These are phyloP conservation scores for Sideroxylon spinosum DNA, from an alignment of 179 eudicot genomes.

Conservation along the genomic window DNA sequence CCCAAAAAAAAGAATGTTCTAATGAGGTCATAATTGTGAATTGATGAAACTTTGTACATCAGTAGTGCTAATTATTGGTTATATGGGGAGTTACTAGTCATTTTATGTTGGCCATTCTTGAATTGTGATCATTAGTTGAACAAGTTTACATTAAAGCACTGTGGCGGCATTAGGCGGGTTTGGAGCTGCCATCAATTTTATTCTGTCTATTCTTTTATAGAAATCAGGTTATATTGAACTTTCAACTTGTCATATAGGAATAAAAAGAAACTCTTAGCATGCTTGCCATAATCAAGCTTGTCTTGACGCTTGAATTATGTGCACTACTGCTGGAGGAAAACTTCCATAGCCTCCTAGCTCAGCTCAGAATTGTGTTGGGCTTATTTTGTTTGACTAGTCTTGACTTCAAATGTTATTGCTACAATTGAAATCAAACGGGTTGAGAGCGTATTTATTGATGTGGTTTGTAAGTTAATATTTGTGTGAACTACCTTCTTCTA, in stretches of 20 bases:
- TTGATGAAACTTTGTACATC: too few relatives aligned
- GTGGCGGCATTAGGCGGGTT: too few relatives aligned
- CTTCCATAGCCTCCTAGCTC: not conserved
- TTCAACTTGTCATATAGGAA: not conserved
- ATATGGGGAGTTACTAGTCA: too few relatives aligned
- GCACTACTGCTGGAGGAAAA: not conserved
- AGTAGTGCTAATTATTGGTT: too few relatives aligned
- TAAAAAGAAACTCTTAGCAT: not conserved
- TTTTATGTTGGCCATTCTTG: too few relatives aligned
- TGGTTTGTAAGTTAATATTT: not conserved
- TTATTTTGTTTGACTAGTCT: conserved; percentile 1
- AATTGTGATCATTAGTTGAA: too few relatives aligned
- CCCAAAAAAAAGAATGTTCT: too few relatives aligned
- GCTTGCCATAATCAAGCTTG: conserved; percentile 3
- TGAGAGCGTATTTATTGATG: not conserved
- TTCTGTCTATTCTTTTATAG: not conserved
- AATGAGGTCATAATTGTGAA: too few relatives aligned
- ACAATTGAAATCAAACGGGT: not conserved
- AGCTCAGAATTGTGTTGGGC: not conserved
- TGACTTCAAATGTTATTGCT: not conserved
- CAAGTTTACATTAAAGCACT: too few relatives aligned
- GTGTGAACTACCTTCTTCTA: not conserved
- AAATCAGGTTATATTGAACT: not conserved
- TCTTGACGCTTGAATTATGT: not conserved
- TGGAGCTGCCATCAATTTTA: not conserved